Evolutionary conservation across 1,284 basidiomycete genomes (phyloP).

Genomic region (Fereydounia khargensis): DNA sequence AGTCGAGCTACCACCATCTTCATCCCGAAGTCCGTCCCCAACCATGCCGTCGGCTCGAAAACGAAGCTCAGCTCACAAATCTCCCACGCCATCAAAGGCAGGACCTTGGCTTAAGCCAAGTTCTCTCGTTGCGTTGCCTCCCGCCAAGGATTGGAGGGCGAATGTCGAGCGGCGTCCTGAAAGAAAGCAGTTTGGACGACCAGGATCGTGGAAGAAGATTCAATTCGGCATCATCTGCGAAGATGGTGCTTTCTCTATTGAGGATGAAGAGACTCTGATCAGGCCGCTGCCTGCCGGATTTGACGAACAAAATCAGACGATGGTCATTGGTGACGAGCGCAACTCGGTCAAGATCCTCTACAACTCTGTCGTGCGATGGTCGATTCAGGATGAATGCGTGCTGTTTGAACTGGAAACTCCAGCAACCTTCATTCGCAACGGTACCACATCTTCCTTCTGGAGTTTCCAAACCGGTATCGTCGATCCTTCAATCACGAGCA

Average conservation of each 20-base stretch:
- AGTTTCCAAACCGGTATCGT: slow-evolving; percentile 4
- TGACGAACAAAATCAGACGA: slow-evolving; percentile 6
- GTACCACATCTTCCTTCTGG: slow-evolving; percentile 9
- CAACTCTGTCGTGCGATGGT: slow-evolving; percentile 23
- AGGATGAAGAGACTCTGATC: slow-evolving; percentile 8
- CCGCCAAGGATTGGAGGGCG: no score
- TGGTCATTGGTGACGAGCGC: slow-evolving; percentile 12
- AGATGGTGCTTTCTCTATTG: slow-evolving; percentile 21
- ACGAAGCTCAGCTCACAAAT: no score
- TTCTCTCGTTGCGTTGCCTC: slow-evolving; percentile 8
- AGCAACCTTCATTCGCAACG: slow-evolving; percentile 20
- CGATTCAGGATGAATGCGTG: slow-evolving; percentile 12
- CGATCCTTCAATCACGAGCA: no score
- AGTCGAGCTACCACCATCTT: no score
- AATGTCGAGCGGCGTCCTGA: no score
- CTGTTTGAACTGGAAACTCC: slow-evolving; percentile 18
- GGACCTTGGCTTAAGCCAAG: slow-evolving; percentile 1
- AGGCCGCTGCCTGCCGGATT: slow-evolving; percentile 8
- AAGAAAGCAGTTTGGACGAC: neutral
- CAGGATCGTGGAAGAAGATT: slow-evolving; percentile 1
- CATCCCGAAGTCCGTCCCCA: no score
- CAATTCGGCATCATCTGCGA: slow-evolving; percentile 21
- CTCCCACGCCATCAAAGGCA: neutral
- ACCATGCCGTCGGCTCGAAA: no score
- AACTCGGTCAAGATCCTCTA: slow-evolving; percentile 19